A percentile compares a stretch with the other conserved stretches of the same genome.
These are phyloP conservation scores for Calonectria ilicicola DNA, from an alignment of 2,329 filamentous ascomycete species.

Conservation along the genomic window DNA sequence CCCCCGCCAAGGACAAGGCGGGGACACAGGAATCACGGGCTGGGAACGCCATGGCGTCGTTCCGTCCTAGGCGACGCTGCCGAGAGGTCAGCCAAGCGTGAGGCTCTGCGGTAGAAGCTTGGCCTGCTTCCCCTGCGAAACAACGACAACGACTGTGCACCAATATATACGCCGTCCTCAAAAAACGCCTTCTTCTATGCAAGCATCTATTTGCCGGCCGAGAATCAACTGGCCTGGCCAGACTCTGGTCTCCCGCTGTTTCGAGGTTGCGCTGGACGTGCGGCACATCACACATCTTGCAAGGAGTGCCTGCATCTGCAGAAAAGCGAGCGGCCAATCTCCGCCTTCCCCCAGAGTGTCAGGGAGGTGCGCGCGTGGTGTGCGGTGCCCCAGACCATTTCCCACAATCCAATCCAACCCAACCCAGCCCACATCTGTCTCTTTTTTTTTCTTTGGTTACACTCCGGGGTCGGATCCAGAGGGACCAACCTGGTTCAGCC, in stretches of 20 bases:
- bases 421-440: neutral
- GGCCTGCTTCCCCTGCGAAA: slow-evolving; percentile 7
- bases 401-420: neutral
- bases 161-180: neutral
- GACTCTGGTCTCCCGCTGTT: neutral
- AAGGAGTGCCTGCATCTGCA: slow-evolving; percentile 12
- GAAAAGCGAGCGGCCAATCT: slow-evolving; percentile 5
- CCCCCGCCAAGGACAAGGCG: slow-evolving; percentile 1
- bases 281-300: neutral
- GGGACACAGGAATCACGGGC: neutral
- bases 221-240: neutral
- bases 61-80: slow-evolving; percentile 1
- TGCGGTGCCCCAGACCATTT: slow-evolving; percentile 11
- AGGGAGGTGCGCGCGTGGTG: slow-evolving; percentile 1
- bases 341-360: slow-evolving; percentile 12
- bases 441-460: neutral
- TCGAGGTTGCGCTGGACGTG: neutral
- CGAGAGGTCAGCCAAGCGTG: slow-evolving; percentile 22
- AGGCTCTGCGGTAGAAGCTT: slow-evolving; percentile 29
- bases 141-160: neutral
- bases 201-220: neutral
- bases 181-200: neutral
- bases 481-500: neutral
- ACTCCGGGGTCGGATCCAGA: neutral
- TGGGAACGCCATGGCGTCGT: slow-evolving; percentile 2